Conservation (phyloP, 352 stramenopile species). For the Pythium brassicae region DNA sequence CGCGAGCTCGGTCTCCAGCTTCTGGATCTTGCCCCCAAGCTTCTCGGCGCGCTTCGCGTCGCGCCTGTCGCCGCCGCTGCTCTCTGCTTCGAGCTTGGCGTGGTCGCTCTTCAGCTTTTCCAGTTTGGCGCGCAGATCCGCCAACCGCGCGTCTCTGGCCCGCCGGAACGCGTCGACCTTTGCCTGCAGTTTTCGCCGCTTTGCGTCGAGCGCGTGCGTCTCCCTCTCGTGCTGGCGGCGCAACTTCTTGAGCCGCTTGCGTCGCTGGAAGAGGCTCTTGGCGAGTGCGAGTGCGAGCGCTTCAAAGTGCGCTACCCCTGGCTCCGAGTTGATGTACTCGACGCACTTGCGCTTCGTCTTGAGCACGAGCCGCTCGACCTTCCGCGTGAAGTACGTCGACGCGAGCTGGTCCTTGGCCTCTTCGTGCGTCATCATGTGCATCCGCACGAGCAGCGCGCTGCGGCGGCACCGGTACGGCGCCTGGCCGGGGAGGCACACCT, state of each 20-base stretch:
- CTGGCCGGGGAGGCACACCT: conserved; percentile 39
- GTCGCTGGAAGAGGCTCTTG: conserved; percentile 23
- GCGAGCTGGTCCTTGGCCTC: conserved; percentile 63
- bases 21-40: conserved; percentile 28
- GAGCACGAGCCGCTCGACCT: conserved; percentile 39
- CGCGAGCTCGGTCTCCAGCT: conserved; percentile 25
- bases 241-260: conserved; percentile 41
- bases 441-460: conserved; percentile 37
- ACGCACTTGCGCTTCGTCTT: conserved; percentile 58
- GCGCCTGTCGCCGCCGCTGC: conserved; percentile 7
- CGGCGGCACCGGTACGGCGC: conserved; percentile 44
- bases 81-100: conserved; percentile 13
- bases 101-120: conserved; percentile 21
- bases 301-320: conserved; percentile 49
- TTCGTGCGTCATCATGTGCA: conserved; percentile 59
- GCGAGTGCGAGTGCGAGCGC: conserved; percentile 23
- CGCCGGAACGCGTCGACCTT: conserved; percentile 37
- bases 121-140: conserved; percentile 27
- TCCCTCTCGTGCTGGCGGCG: conserved; percentile 25
- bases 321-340: conserved; percentile 56
- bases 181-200: conserved; percentile 24
- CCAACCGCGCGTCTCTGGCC: conserved; percentile 27
- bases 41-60: conserved; percentile 20
- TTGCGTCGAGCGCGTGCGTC: conserved; percentile 17
- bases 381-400: conserved; percentile 42